Evolutionary conservation across 495 filamentous ascomycete species (phyloP), one percentile per base, ranked within the genome.

Genomic region (Daldinia loculata): DNA sequence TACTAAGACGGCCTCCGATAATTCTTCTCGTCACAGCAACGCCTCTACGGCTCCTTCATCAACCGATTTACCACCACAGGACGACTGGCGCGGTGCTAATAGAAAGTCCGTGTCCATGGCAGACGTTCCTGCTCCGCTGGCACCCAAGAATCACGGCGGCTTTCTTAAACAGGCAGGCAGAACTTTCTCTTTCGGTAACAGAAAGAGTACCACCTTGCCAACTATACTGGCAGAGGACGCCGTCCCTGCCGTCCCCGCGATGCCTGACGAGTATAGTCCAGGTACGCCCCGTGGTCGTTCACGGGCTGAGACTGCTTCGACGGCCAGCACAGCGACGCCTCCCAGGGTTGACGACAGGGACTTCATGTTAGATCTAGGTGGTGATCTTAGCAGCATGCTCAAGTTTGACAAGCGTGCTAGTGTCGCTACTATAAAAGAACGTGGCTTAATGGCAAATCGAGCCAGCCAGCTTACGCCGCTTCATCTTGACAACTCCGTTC

Each of bases 41-140:
- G 87, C 89, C 15, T 92, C 91, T 6, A 93, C 90, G 17, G 80
- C 89, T 8, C 90, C 91, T 24, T 93, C 91, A 6, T 92, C 91
- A 7, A 88, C 89, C 24, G 91, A 92, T 66, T 77, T 84, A 6
- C 81, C 82, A 22, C 77, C 79, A 6, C 83, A 88, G 61, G 86
- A 90, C 38, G 87, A 91, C 57, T 80, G 80, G 74, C 80, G 80
- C 36, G 74, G 69, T 43, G 75, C 81, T n/a, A 76, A 78, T 14
- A 84, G 84, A 48, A 86, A 86, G 74, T 76, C 64, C 24, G 48
- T 69, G 2, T 58, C 79, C 14, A 74, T 82, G 15, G 78, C 81
- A 48, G 87, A 91, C 50, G 84, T 87, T 53, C 88, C 89, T 14
- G 77, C 84, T 24, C 89, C 89, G 19, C 85, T 85, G 26, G 72